Evolutionary conservation across 352 stramenopile species (phyloP).

Genomic region (Vaucheria bursata): DNA sequence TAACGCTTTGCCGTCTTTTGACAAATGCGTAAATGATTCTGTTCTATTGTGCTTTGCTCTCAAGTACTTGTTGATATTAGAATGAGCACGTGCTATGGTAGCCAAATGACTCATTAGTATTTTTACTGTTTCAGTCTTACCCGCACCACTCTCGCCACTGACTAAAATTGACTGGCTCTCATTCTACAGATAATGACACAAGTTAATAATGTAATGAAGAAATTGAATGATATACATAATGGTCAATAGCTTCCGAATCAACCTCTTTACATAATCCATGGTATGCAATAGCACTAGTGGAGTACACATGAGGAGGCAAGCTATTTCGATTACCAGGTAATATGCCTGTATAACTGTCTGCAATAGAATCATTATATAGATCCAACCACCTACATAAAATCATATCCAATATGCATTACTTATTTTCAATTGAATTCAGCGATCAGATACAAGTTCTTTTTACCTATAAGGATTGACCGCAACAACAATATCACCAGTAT

Average conservation of each 20-base stretch:
- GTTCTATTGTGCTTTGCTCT: too few species aligned
- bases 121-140: conserved; percentile 96
- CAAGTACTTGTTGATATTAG: background rate
- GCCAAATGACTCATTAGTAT: conserved; percentile 78
- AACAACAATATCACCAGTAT: conserved; percentile 90
- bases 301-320: conserved; percentile 77
- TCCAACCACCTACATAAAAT: conserved; percentile 64
- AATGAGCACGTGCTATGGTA: conserved; percentile 3
- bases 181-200: conserved; percentile 48
- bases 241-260: too few species aligned
- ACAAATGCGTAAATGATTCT: too few species aligned
- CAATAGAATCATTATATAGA: conserved; percentile 66
- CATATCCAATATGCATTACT: too few species aligned
- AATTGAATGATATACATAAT: too few species aligned
- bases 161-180: conserved; percentile 73
- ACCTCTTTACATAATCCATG: conserved; percentile 18
- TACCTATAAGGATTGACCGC: conserved; percentile 89
- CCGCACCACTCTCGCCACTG: conserved; percentile 66
- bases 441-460: too few species aligned
- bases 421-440: too few species aligned
- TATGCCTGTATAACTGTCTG: conserved; percentile 59
- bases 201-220: background rate
- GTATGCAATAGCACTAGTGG: conserved; percentile 70
- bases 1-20: too few species aligned
- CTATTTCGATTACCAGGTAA: conserved; percentile 61